Conservation (phyloP, 805 yeast species). For the Starmerella vitae region DNA sequence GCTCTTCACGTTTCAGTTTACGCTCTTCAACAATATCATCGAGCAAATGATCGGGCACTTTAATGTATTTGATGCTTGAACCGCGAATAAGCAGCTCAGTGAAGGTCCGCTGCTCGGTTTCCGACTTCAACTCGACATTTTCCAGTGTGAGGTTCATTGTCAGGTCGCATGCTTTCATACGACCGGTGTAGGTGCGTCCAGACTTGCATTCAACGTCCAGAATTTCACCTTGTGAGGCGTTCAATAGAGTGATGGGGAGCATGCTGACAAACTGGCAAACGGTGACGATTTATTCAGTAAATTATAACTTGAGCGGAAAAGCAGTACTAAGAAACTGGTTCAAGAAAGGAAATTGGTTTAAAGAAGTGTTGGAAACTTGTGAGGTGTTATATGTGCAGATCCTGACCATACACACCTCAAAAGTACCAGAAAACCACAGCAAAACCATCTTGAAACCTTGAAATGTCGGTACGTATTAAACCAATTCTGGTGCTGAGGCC, state of each 20-base stretch:
- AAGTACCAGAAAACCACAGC: too few relatives aligned
- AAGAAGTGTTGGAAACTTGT: too few relatives aligned
- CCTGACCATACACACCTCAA: too few relatives aligned
- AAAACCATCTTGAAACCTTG: too few relatives aligned
- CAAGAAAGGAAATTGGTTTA: too few relatives aligned
- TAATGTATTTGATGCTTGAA: slow-evolving; percentile 30
- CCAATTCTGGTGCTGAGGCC: too few relatives aligned
- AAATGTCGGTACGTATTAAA: too few relatives aligned
- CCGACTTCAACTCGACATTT: slow-evolving; percentile 42
- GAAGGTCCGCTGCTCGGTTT: slow-evolving; percentile 12
- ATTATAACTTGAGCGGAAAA: too few relatives aligned
- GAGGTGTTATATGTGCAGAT: too few relatives aligned
- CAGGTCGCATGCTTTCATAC: slow-evolving; percentile 70
- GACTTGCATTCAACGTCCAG: slow-evolving; percentile 80
- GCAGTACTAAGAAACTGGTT: too few relatives aligned
- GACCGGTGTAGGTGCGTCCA: slow-evolving; percentile 82
- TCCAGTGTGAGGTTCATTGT: slow-evolving; percentile 88
- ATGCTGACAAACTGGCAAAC: too few relatives aligned
- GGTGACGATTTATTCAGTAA: too few relatives aligned
- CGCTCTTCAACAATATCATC: slow-evolving; percentile 30
- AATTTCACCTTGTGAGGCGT: slow-evolving; percentile 81
- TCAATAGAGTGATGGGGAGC: slow-evolving; percentile 85
- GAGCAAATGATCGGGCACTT: slow-evolving; percentile 31
- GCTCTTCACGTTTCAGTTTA: slow-evolving; percentile 27
- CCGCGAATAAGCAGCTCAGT: slow-evolving; percentile 20